Percentiles rank a stretch among this genome's conserved stretches.
These are phyloP conservation scores for Fusarium lateritium DNA, from an alignment of 2,329 filamentous ascomycete genomes.

Conservation along the genomic window DNA sequence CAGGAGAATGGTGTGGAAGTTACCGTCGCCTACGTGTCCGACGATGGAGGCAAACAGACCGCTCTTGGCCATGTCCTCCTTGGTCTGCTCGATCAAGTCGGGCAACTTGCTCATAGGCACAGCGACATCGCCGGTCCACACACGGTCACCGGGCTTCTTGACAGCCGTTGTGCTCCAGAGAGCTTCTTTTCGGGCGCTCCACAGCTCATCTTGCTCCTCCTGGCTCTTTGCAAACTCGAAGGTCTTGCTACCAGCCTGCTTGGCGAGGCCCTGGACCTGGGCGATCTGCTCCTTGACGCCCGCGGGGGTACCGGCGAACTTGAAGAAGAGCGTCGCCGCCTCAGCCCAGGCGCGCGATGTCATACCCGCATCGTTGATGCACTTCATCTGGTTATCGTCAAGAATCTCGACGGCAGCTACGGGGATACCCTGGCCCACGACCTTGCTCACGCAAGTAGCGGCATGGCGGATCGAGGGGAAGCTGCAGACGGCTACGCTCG, in stretches of 20 bases:
- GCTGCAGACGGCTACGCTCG: slow-evolving; percentile 82
- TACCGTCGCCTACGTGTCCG: slow-evolving; percentile 83
- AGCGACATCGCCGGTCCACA: slow-evolving; percentile 90
- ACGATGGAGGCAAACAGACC: slow-evolving; percentile 69
- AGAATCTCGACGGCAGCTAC: slow-evolving; percentile 94
- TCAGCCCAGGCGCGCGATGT: slow-evolving; percentile 79
- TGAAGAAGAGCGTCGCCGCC: slow-evolving; percentile 86
- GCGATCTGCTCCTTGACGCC: slow-evolving; percentile 85
- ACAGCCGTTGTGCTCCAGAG: slow-evolving; percentile 84
- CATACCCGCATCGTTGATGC: slow-evolving; percentile 75
- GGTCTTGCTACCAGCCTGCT: slow-evolving; percentile 71
- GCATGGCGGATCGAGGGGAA: slow-evolving; percentile 75
- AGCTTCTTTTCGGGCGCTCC: slow-evolving; percentile 87
- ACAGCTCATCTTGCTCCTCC: slow-evolving; percentile 82
- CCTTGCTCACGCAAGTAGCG: slow-evolving; percentile 83
- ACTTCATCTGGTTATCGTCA: slow-evolving; percentile 89
- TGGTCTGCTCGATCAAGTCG: slow-evolving; percentile 82
- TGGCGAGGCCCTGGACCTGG: slow-evolving; percentile 75
- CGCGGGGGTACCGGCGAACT: slow-evolving; percentile 79
- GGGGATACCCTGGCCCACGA: slow-evolving; percentile 85
- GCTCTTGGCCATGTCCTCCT: slow-evolving; percentile 60
- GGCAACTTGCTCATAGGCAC: slow-evolving; percentile 83
- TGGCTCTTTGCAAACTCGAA: slow-evolving; percentile 83
- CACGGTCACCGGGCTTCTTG: slow-evolving; percentile 74
- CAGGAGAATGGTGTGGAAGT: slow-evolving; percentile 78